Evolutionary conservation across 345 rosid species (phyloP), one percentile per base, ranked within the genome.

Genomic region (Cardamine resedifolia): DNA sequence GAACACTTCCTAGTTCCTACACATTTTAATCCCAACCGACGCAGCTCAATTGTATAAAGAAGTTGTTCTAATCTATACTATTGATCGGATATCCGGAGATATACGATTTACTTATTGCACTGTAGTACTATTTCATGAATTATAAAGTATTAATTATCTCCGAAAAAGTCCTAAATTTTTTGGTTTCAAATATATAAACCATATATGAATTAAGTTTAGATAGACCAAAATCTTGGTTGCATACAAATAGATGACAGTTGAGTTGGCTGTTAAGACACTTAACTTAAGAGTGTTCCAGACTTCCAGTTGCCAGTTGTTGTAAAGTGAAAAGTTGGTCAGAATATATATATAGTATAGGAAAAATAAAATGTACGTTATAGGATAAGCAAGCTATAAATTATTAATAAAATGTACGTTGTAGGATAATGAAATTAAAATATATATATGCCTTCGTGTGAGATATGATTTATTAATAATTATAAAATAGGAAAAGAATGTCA

Each of bases 401-500:
- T n/a, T n/a, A n/a, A n/a, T n/a, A n/a, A n/a, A 33, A 24, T 34
- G 34, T 34, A 36, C 50, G 14, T n/a, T 66, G 4, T 49, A 64
- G 1, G 57, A 33, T 49, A 49, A 48, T 16, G 24, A 34, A 34
- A 23, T 1, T 1, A 23, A 23, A 23, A 23, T 23, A 16, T 27
- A 31, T 64, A 6, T 65, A 65, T 50, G 58, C 47, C 23, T 49
- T 31, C 31, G 70, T 66, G 36, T 36, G 16, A n/a, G 36, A 51
- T 52, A 36, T 36, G 36, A 52, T 36, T 23, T 51, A 10, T 38
- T 34, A 31, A 33, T 23, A 14, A 5, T 21, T n/a, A 33, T 62
- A 31, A 21, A 49, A 21, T 36, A 23, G 19, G 39, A 26, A 55
- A 53, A 66, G 71, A 52, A 52, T 66, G 71, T 66, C 71, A 66